Evolutionary conservation across 352 stramenopile species (phyloP), one percentile per base, ranked within the genome.

Genomic region (Phytophthora syringae): DNA sequence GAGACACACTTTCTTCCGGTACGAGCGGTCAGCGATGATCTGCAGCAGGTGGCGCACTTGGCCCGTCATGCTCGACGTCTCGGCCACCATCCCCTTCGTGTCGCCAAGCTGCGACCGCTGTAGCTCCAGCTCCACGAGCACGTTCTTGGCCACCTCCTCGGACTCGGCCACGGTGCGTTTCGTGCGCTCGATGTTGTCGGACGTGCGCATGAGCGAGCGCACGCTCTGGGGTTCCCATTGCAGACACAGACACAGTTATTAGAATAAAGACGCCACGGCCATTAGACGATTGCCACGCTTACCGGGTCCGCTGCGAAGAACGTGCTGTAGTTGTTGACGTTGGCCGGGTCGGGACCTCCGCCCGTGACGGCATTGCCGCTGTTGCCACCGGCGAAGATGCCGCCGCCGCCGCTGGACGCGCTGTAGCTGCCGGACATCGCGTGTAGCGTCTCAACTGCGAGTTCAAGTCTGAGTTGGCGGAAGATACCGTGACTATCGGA

Each of bases 81-180:
- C 84, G 15, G 75, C 67, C 13, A 94, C 80, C 82, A 92, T 92
- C 21, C 72, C 82, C 53, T 92, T 90, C 79, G 88, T 92, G 55
- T 93, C 86, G 52, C 90, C 76, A 11, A 94, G 72, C 71, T 94
- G 86, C 50, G 75, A 84, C 50, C 84, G 84, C 60, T 94, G 86
- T 39, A 91, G 67, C 60, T 94, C 86, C 37, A 94, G 66, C 36
- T 94, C 86, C 55, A 93, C 82, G 44, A 94, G 61, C 21, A 91
- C 79, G 28, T 88, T 79, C 54, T 88, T 89, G 36, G 86, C 86
- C 56, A 86, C 60, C 28, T 89, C 64, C 47, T 94, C 86, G 42
- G 84, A 88, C 56, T 92, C 80, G 44, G 69, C 49, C 60, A 94
- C 70, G 22, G 72, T 79, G 22, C 80, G 77, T 61, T 86, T 86